Base-by-base conservation (phyloP, 1,284 basidiomycete genomes). In the Puccinia coronata region DNA sequence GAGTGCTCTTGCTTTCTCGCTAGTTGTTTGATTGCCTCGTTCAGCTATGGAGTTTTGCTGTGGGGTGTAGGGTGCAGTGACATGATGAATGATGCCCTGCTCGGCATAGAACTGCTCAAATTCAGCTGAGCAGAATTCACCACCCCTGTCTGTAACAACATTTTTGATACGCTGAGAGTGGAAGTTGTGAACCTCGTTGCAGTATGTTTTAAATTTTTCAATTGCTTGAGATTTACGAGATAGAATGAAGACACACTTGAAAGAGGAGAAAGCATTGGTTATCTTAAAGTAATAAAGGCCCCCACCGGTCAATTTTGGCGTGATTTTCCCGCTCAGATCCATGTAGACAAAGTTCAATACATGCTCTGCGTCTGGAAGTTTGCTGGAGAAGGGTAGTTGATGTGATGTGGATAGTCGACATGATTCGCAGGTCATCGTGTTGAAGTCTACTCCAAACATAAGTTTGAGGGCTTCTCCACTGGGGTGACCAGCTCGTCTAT, bases 211-310 rank as follows among this genome's bases (percentile, higher is more conserved):
- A 23, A 57, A 57, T 57, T 57, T 23, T 57, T 57, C 20, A 23
- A 57, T 11, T 9, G 55, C 55, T 31, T 57, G 23, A 11, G 55
- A 57, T 23, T 57, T 57, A 9, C 28, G 20, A n/a, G 20, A n/a
- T 6, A 57, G 55, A 9, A 57, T 57, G 55, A 57, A 57, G 20
- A 57, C 55, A 57, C n/a, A 23, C 9, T 34, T 18, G 34, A 12
- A 65, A 18, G 16, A 34, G 18, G 61, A 28, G 36, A 28, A 31
- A 11, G n/a, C n/a, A 36, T 65, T 20, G 6, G 61, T 65, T 4
- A 65, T 65, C 36, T 65, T 65, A 65, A 65, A 65, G 61, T 65
- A 65, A 31, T 65, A 65, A 36, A 11, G 11, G 11, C 61, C n/a
- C n/a, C 34, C 34, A 8, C 18, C n/a, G 23, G 11, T 11, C 9